Conservation (phyloP, 164 flowering plant genomes). For the Aristolochia californica region DNA sequence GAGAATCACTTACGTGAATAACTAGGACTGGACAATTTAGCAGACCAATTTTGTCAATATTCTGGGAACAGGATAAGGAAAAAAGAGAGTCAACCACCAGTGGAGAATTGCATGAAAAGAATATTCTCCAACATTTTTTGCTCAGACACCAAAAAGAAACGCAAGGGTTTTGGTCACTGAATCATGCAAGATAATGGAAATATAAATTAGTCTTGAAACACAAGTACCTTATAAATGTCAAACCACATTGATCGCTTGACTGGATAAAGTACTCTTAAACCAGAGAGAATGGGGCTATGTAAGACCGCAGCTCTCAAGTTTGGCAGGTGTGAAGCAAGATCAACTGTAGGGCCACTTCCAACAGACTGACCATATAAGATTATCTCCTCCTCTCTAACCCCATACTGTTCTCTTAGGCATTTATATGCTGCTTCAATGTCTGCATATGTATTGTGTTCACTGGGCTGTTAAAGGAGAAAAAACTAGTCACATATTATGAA, state of each 20-base stretch:
- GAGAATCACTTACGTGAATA: conserved; percentile 62
- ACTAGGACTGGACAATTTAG: conserved; percentile 82
- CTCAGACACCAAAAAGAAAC: not conserved
- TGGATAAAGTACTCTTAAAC: conserved; percentile 81
- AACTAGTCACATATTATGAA: not conserved
- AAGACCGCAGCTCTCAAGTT: conserved; percentile 79
- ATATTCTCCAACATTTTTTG: not conserved
- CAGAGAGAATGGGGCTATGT: conserved; percentile 92
- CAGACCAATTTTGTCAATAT: conserved; percentile 69
- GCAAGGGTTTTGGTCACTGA: not conserved
- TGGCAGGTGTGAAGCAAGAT: conserved; percentile 69
- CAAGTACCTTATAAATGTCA: conserved; percentile 97
- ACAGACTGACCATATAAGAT: conserved; percentile 92
- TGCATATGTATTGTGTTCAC: conserved; percentile 79
- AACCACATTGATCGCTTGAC: conserved; percentile 83
- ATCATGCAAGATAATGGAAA: not conserved
- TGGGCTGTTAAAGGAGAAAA: conserved; percentile 53
- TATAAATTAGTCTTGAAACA: not conserved
- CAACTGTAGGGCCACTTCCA: conserved; percentile 94
- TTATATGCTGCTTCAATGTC: conserved; percentile 85
- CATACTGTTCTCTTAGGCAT: conserved; percentile 83
- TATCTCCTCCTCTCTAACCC: conserved; percentile 72
- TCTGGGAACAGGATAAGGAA: conserved; percentile 33
- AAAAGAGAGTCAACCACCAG: not conserved
- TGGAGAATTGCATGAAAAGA: no score